Evolutionary conservation across 148 eudicot genomes (phyloP).

Genomic region (Fagopyrum tataricum): DNA sequence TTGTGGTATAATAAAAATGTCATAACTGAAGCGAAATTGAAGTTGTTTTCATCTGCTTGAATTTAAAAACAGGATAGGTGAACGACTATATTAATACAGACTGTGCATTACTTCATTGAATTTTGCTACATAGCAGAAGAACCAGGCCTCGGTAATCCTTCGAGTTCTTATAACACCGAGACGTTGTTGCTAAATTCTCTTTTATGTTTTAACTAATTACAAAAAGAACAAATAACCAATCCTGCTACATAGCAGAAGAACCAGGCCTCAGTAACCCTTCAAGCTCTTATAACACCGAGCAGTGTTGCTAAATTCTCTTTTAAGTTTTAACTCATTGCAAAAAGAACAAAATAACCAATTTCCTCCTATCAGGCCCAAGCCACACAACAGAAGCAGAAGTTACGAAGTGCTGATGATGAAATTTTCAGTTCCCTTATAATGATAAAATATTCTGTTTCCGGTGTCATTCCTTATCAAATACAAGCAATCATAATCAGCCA

Average conservation of each 20-base stretch:
- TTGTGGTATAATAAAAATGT: background rate
- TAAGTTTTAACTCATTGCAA: background rate
- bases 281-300: no score
- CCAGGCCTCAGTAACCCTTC: no score
- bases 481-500: background rate
- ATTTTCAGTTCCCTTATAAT: background rate
- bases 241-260: background rate
- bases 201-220: no score
- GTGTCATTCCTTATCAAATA: no score
- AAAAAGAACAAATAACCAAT: background rate
- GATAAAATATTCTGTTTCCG: no score
- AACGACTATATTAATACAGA: background rate
- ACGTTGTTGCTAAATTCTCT: background rate
- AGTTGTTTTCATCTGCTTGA: background rate
- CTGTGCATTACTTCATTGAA: background rate
- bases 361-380: background rate
- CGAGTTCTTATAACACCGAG: background rate
- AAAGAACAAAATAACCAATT: background rate
- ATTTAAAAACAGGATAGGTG: background rate
- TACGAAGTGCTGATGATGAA: background rate
- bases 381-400: background rate
- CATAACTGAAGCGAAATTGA: background rate
- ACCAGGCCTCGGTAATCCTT: background rate
- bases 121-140: background rate
- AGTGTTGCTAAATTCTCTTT: background rate